Conservation (phyloP, 768 basidiomycete genomes). For the Mycena amicta region DNA sequence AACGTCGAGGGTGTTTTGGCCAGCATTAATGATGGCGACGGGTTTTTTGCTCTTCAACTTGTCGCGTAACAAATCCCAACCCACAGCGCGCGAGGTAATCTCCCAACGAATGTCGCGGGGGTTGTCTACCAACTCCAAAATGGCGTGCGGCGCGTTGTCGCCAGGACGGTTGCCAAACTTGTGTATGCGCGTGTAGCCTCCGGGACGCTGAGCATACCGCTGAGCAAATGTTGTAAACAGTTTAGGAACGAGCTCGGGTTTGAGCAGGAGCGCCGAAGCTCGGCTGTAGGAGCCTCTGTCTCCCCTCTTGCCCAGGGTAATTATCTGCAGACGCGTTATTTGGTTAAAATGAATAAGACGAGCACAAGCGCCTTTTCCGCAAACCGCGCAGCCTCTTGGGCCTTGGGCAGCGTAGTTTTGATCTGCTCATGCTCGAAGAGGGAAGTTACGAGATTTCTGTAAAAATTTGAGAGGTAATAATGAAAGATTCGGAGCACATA, state of each 20-base stretch:
- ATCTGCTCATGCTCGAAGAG: conserved; percentile 95
- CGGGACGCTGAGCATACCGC: conserved; percentile 80
- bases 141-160: conserved; percentile 91
- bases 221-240: conserved; percentile 78
- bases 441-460: conserved; percentile 91
- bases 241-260: conserved; percentile 72
- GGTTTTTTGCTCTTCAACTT: conserved; percentile 50
- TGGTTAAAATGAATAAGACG: not conserved
- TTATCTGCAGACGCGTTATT: conserved; percentile 57
- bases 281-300: conserved; percentile 66
- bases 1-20: conserved; percentile 46
- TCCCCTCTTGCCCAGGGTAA: conserved; percentile 89
- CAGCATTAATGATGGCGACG: conserved; percentile 51
- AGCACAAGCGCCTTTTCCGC: conserved; percentile 77
- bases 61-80: conserved; percentile 74
- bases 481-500: conserved; percentile 30
- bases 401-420: conserved; percentile 94
- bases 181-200: conserved; percentile 95
- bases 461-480: conserved; percentile 14
- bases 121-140: conserved; percentile 94
- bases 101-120: conserved; percentile 87
- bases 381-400: conserved; percentile 85
- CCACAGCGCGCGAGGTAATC: conserved; percentile 85
- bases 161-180: conserved; percentile 88
- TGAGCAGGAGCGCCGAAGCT: conserved; percentile 80